A percentile compares a stretch with the other conserved stretches of the same genome.
phyloP scores from a whole-genome alignment of 805 yeast species.

The Wickerhamiella shivajii region DNA sequence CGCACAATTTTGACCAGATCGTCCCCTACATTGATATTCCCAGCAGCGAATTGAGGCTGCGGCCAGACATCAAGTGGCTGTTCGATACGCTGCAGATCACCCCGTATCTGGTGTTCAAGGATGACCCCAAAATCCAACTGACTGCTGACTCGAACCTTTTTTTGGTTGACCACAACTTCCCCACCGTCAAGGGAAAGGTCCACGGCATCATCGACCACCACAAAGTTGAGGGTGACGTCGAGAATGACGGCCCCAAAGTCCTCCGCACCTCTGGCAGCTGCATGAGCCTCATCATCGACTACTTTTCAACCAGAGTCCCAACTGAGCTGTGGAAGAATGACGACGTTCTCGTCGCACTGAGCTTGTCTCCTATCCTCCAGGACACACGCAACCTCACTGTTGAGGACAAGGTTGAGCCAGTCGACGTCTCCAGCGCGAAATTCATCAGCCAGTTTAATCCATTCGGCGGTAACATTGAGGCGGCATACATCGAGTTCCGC shows the following conservation, averaged over 20 bases:
- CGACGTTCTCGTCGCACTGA: conserved; percentile 31
- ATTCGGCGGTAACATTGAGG: conserved; percentile 1
- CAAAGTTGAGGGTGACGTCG: conserved; percentile 36
- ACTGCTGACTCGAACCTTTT: conserved; percentile 29
- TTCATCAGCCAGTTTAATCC: conserved; percentile 26
- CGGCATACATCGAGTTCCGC: conserved; percentile 21
- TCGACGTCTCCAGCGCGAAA: conserved; percentile 37
- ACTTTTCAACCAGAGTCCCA: conserved; percentile 31
- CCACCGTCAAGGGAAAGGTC: conserved; percentile 29
- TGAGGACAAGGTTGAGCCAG: conserved; percentile 39
- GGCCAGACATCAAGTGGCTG: conserved; percentile 56
- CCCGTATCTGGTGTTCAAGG: conserved; percentile 43
- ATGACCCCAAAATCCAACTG: conserved; percentile 41
- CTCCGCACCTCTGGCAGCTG: conserved; percentile 63
- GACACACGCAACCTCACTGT: conserved; percentile 54
- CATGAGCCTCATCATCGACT: conserved; percentile 52
- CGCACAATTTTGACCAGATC: conserved; percentile 20
- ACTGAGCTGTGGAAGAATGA: conserved; percentile 15
- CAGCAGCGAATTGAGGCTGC: conserved; percentile 43
- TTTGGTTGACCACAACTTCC: conserved; percentile 53
- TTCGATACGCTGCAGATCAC: conserved; percentile 35
- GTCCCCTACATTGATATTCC: conserved; percentile 72
- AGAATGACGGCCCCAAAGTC: conserved; percentile 38
- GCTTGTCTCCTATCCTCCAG: conserved; percentile 53
- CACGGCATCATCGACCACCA: conserved; percentile 76